Evolutionary conservation across 768 basidiomycete species (phyloP).

Genomic region (Auriscalpium orientale): DNA sequence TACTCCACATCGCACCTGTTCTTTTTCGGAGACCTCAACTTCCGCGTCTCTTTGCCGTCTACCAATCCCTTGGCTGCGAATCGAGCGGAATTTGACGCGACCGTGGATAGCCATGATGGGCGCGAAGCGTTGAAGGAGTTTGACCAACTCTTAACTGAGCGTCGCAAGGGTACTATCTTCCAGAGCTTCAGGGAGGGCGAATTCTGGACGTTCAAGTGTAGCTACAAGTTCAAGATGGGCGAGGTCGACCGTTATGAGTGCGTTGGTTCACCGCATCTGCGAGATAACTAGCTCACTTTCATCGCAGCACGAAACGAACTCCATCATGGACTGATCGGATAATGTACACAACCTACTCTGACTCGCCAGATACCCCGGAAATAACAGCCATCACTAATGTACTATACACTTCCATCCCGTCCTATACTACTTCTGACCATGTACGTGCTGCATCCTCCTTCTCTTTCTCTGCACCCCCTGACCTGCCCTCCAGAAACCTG

Average conservation of each 20-base stretch:
- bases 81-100: slow-evolving; percentile 30
- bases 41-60: slow-evolving; percentile 63
- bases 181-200: slow-evolving; percentile 77
- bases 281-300: slow-evolving; percentile 2
- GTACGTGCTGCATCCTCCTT: slow-evolving; percentile 32
- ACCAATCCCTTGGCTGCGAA: slow-evolving; percentile 39
- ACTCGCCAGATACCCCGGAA: slow-evolving; percentile 45
- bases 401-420: slow-evolving; percentile 73
- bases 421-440: slow-evolving; percentile 88
- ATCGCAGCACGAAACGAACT: slow-evolving; percentile 50
- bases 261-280: slow-evolving; percentile 13
- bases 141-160: slow-evolving; percentile 65
- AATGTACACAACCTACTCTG: slow-evolving; percentile 71
- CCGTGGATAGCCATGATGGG: slow-evolving; percentile 29
- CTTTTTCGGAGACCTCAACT: slow-evolving; percentile 91
- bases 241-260: slow-evolving; percentile 79
- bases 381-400: slow-evolving; percentile 53
- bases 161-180: slow-evolving; percentile 56
- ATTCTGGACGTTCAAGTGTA: slow-evolving; percentile 82
- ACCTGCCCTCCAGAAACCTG: slow-evolving; percentile 61
- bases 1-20: slow-evolving; percentile 88
- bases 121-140: slow-evolving; percentile 60
- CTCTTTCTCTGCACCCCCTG: not conserved
- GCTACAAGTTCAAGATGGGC: slow-evolving; percentile 81
- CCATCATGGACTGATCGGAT: slow-evolving; percentile 95